Base-by-base conservation (phyloP, 2,329 filamentous ascomycete genomes). In the Mycosphaerella arachidis region DNA sequence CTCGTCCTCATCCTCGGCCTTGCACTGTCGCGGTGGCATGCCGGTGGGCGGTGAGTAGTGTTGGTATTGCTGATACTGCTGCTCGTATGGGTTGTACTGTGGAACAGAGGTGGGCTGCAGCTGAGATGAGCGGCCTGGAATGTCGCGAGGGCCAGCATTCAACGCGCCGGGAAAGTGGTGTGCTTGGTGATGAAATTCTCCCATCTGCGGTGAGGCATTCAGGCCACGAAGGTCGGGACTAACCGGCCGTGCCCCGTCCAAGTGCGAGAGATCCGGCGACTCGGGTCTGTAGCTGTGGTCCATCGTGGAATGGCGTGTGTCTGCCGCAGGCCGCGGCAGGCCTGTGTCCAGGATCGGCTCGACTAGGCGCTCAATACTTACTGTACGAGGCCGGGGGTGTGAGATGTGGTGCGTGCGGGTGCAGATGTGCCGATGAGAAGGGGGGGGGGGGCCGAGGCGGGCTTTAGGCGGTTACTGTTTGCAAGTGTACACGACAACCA, bases 1-100 rank as follows among this genome's bases (percentile, higher is more conserved):
- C 60, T 73, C 69, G 48, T 72, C 71, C 43, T 71, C 67, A 46
- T 68, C 64, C 53, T 62, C 59, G 53, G 61, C 56, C 53, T 62
- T 62, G 51, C 53, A 46, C 12, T 62, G 61, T 43, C 66, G 63
- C 9, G 66, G 63, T 43, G 67, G 61, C 68, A 70, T 69, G 31
- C 35, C 53, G 57, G 48, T 54, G 46, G 59, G 45, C 46, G 56
- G 61, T 24, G 61, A 62, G 20, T 61, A 59, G 59, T 61, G 61
- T 53, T 66, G 63, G 46, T 64, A 59, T 3, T 54, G 62, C 51
- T 46, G 54, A 40, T 54, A 60, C 53, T 57, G 60, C 18, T 59
- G 58, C 1, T 62, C 27, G 57, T 56, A 56, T 30, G 53, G 57
- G 37, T 48, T 46, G 51, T 55, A 55, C 16, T 52, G 55, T n/a